Percentiles rank a stretch among this genome's conserved stretches.
phyloP scores from a whole-genome alignment of 2,329 filamentous ascomycete species.

The Alternaria triticina region DNA sequence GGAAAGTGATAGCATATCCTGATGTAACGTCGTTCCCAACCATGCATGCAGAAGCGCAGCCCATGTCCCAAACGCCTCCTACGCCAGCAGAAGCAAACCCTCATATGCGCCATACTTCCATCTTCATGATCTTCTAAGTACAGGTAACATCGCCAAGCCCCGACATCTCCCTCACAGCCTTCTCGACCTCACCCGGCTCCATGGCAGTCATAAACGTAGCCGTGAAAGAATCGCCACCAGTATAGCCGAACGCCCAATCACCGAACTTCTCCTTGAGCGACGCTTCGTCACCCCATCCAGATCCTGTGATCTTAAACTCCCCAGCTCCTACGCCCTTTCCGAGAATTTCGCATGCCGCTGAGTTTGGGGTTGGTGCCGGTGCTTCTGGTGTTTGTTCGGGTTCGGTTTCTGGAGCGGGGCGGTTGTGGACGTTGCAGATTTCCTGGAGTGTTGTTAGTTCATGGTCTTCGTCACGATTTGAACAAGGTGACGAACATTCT shows the following conservation, averaged over 20 bases:
- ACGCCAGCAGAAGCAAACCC: fast-evolving
- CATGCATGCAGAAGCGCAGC: background rate
- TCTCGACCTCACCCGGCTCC: fast-evolving
- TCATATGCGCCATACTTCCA: background rate
- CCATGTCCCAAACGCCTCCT: background rate
- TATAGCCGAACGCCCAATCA: background rate
- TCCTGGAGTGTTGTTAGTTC: background rate
- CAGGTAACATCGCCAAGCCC: background rate
- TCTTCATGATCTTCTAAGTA: background rate
- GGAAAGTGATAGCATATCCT: background rate
- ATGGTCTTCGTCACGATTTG: background rate
- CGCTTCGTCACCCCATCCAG: background rate
- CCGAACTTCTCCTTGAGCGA: background rate
- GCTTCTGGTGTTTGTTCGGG: background rate
- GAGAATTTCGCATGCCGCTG: background rate
- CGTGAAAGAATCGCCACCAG: background rate
- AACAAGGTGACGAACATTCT: background rate
- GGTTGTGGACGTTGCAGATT: background rate
- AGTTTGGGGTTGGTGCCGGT: background rate
- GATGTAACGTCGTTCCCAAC: background rate
- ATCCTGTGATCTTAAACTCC: background rate
- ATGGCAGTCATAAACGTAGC: fast-evolving
- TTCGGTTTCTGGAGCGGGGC: background rate
- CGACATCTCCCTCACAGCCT: background rate
- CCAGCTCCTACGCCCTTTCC: fast-evolving